Evolutionary conservation across 2,329 filamentous ascomycete species (phyloP).

Genomic region (Colletotrichum costaricense): DNA sequence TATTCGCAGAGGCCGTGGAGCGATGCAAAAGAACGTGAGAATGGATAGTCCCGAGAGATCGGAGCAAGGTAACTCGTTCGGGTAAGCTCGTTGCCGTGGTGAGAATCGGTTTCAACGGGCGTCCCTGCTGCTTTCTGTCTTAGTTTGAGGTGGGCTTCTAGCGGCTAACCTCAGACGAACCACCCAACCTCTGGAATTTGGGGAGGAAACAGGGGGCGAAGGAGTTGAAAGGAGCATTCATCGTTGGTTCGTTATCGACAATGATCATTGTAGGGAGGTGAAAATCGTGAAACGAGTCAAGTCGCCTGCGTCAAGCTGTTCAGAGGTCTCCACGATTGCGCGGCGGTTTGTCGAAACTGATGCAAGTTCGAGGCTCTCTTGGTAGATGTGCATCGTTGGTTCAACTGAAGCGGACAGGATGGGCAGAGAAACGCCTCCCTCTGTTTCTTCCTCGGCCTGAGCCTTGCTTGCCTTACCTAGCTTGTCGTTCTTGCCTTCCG

Average conservation of each 20-base stretch:
- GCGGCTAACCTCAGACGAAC: conserved; percentile 8
- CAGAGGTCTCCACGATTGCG: neutral
- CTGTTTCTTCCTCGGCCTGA: neutral
- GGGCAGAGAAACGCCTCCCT: neutral
- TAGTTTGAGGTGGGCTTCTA: conserved; percentile 9
- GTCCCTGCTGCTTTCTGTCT: conserved; percentile 17
- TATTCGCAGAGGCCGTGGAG: neutral
- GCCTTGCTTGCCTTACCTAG: neutral
- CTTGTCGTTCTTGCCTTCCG: neutral
- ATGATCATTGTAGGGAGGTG: neutral
- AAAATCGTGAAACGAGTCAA: neutral
- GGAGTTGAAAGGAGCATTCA: neutral
- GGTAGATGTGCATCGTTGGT: neutral
- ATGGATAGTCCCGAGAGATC: conserved; percentile 22
- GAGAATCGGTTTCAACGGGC: conserved; percentile 22
- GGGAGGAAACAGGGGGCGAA: neutral
- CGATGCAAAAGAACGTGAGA: neutral
- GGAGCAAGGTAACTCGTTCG: conserved; percentile 31
- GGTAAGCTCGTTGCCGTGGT: conserved; percentile 9
- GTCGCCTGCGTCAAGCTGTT: neutral
- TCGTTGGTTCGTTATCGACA: neutral
- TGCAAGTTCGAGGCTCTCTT: neutral
- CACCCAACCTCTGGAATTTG: conserved; percentile 21
- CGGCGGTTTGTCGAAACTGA: conserved; percentile 1
- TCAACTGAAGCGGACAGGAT: conserved; percentile 3